Conservation (phyloP, 805 yeast genomes). For the Vanderwaltozyma polyspora region DNA sequence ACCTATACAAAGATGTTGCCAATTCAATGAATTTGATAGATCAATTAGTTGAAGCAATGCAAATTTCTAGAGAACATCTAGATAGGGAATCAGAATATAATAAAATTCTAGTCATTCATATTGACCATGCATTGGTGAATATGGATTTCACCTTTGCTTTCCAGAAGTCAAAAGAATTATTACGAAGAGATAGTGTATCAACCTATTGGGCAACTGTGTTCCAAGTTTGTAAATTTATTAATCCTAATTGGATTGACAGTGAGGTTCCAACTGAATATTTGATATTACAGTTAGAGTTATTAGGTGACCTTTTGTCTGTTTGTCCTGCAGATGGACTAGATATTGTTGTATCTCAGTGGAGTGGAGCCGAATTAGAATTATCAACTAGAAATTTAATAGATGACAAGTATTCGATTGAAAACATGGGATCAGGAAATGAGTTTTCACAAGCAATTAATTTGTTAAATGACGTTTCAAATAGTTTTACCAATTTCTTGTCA, state of each 20-base stretch:
- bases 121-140: slow-evolving; percentile 56
- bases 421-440: slow-evolving; percentile 1
- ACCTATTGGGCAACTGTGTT: slow-evolving; percentile 60
- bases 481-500: slow-evolving; percentile 3
- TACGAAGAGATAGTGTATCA: slow-evolving; percentile 15
- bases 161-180: slow-evolving; percentile 29
- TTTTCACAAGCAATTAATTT: not conserved
- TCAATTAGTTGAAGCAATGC: slow-evolving; percentile 33
- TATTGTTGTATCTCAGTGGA: slow-evolving; percentile 55
- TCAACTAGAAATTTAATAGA: slow-evolving; percentile 23
- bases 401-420: slow-evolving; percentile 11
- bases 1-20: slow-evolving; percentile 36
- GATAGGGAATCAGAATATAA: slow-evolving; percentile 4
- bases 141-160: slow-evolving; percentile 52
- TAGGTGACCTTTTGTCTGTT: slow-evolving; percentile 39
- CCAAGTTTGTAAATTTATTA: slow-evolving; percentile 54
- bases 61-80: no score
- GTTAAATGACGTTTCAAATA: slow-evolving; percentile 3
- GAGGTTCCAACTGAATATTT: slow-evolving; percentile 31
- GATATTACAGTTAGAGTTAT: slow-evolving; percentile 41
- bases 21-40: slow-evolving; percentile 31
- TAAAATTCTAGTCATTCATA: slow-evolving; percentile 38
- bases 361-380: slow-evolving; percentile 33
- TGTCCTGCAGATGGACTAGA: slow-evolving; percentile 47
- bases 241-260: slow-evolving; percentile 35